phyloP scores from a whole-genome alignment of 1,284 basidiomycete species.

The Pascua sp. region DNA sequence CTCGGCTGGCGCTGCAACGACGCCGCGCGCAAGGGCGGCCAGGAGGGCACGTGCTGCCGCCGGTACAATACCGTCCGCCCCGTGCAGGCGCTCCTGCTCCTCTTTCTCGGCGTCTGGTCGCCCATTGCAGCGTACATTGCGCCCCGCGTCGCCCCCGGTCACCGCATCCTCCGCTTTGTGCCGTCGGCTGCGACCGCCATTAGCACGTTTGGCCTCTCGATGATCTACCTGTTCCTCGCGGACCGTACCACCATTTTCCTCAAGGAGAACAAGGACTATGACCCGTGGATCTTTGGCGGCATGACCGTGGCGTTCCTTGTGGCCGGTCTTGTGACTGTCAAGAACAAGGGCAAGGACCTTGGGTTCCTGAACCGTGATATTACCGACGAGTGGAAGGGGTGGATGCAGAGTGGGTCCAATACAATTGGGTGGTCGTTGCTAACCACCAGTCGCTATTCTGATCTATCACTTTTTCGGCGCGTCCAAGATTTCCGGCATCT shows the following conservation, averaged over 20 bases:
- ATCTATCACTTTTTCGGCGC: conserved; percentile 86
- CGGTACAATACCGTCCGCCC: conserved; percentile 65
- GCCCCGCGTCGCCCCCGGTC: conserved; percentile 13
- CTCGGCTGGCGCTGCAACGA: conserved; percentile 81
- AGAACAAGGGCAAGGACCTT: conserved; percentile 64
- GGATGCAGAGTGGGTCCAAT: conserved; percentile 79
- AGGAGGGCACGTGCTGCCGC: conserved; percentile 77
- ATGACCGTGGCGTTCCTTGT: conserved; percentile 58
- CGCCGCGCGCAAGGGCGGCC: conserved; percentile 62
- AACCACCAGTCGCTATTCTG: conserved; percentile 66
- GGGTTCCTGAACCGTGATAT: conserved; percentile 85
- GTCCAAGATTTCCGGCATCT: conserved; percentile 81
- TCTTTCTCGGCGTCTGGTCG: conserved; percentile 57
- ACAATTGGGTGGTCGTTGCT: not conserved
- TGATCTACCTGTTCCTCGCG: conserved; percentile 67
- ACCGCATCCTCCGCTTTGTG: conserved; percentile 47
- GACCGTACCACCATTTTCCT: conserved; percentile 78
- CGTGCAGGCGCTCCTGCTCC: conserved; percentile 61
- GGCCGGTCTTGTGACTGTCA: conserved; percentile 63
- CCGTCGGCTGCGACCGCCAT: conserved; percentile 51
- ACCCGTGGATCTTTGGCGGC: conserved; percentile 63
- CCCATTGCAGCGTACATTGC: conserved; percentile 55
- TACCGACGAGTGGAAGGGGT: conserved; percentile 92
- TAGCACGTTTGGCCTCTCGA: conserved; percentile 61
- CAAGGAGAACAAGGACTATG: conserved; percentile 81